These are phyloP conservation scores for Lachancea sp. DNA, from an alignment of 805 yeast species.

Conservation along the genomic window DNA sequence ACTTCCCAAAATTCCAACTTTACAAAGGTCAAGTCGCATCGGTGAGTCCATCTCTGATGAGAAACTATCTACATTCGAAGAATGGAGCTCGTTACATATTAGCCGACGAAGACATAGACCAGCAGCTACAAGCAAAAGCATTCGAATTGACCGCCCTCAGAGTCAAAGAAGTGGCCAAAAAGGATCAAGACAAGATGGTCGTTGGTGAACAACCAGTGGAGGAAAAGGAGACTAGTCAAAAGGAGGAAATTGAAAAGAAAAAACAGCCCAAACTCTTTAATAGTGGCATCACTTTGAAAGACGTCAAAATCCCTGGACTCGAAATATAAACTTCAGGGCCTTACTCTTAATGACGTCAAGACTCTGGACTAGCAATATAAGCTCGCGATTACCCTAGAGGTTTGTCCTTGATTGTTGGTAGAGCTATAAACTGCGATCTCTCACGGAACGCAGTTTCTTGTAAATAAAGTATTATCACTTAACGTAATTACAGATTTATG, in stretches of 20 bases:
- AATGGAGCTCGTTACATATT: conserved; percentile 71
- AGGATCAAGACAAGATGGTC: background rate
- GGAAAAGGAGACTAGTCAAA: background rate
- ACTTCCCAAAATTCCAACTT: conserved; percentile 56
- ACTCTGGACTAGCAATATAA: no score
- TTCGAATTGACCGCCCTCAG: conserved; percentile 2
- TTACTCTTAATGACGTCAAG: no score
- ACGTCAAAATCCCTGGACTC: conserved; percentile 28
- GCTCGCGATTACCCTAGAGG: no score
- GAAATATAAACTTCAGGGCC: conserved; percentile 9
- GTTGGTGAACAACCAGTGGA: background rate
- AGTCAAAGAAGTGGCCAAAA: background rate
- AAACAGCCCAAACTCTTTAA: conserved; percentile 10
- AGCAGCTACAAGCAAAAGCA: background rate
- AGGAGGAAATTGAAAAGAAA: background rate
- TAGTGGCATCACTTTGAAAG: conserved; percentile 20
- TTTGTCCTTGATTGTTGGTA: no score
- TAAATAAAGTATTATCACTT: conserved; percentile 1
- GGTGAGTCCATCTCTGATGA: conserved; percentile 78
- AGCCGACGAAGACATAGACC: conserved; percentile 23
- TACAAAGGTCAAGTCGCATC: conserved; percentile 60
- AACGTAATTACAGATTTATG: background rate
- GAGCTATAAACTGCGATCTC: no score
- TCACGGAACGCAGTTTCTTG: background rate
- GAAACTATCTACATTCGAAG: conserved; percentile 61